Percentiles rank a stretch among this genome's conserved stretches.
These are phyloP conservation scores for Xylaria sp. DNA, from an alignment of 2,329 filamentous ascomycete genomes.

Conservation along the genomic window DNA sequence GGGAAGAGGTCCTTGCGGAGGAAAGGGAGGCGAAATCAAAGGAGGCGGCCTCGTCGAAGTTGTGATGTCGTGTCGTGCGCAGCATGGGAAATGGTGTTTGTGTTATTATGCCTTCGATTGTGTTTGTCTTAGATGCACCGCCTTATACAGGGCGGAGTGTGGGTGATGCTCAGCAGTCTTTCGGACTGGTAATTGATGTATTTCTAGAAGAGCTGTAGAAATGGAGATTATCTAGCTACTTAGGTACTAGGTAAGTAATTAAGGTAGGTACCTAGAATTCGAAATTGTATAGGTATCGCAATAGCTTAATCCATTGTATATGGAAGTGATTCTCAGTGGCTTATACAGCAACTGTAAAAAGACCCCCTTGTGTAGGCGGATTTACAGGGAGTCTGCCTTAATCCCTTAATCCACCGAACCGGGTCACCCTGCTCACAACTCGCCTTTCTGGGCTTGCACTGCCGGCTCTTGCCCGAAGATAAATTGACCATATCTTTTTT, in stretches of 20 bases:
- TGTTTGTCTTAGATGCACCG: neutral
- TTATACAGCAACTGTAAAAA: slow-evolving; percentile 13
- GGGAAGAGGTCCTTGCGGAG: slow-evolving; percentile 62
- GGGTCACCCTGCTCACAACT: neutral
- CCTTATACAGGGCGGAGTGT: neutral
- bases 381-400: neutral
- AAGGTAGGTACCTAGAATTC: too few relatives aligned
- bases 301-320: neutral
- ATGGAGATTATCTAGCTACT: neutral
- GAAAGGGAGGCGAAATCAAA: slow-evolving; percentile 51
- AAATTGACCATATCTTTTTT: neutral
- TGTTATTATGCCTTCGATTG: neutral
- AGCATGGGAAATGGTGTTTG: neutral
- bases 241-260: too few relatives aligned
- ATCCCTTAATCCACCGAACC: neutral
- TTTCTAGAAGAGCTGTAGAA: neutral
- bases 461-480: slow-evolving; percentile 15
- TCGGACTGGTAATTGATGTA: neutral
- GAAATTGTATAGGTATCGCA: neutral
- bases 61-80: slow-evolving; percentile 17
- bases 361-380: slow-evolving; percentile 3
- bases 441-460: slow-evolving; percentile 6
- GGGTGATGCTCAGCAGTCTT: neutral
- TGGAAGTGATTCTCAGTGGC: neutral
- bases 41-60: slow-evolving; percentile 20